phyloP scores from a whole-genome alignment of 1,284 basidiomycete genomes.

The Sphaerobolus stellatus region DNA sequence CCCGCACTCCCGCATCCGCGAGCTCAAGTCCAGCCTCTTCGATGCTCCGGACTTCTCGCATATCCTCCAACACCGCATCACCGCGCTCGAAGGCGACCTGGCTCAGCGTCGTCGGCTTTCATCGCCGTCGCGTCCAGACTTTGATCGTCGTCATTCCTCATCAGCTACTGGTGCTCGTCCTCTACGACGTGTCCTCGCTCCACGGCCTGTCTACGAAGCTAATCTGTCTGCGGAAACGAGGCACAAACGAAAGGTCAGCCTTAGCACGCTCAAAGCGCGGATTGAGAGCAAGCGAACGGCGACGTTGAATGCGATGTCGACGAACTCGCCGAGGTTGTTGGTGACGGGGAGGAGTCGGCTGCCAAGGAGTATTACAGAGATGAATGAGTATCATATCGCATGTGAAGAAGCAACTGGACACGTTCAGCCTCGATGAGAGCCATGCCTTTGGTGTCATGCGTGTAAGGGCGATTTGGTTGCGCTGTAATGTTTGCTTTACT shows the following conservation, averaged over 20 bases:
- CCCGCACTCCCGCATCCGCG: slow-evolving; percentile 72
- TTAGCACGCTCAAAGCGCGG: slow-evolving; percentile 85
- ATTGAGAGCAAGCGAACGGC: slow-evolving; percentile 75
- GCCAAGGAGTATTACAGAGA: neutral
- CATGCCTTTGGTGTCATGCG: too few relatives aligned
- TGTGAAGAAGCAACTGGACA: slow-evolving; percentile 20
- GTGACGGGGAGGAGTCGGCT: slow-evolving; percentile 35
- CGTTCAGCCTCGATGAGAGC: slow-evolving; percentile 5
- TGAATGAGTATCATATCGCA: slow-evolving; percentile 31
- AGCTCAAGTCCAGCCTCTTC: slow-evolving; percentile 70
- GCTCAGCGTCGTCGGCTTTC: too few relatives aligned
- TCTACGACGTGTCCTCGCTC: slow-evolving; percentile 36
- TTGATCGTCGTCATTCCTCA: slow-evolving; percentile 43
- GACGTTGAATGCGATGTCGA: too few relatives aligned
- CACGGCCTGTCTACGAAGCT: slow-evolving; percentile 59
- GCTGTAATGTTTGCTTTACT: too few relatives aligned
- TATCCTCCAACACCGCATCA: slow-evolving; percentile 67
- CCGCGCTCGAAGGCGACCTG: slow-evolving; percentile 62
- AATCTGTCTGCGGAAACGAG: slow-evolving; percentile 71
- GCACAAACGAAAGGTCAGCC: slow-evolving; percentile 81
- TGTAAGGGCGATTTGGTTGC: too few relatives aligned
- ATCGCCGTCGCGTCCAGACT: too few relatives aligned
- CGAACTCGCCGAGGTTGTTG: slow-evolving; percentile 39
- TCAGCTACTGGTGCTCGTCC: slow-evolving; percentile 1
- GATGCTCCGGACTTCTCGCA: slow-evolving; percentile 70